phyloP scores from a whole-genome alignment of 441 rosid genomes.

The Aquilaria agallochum region DNA sequence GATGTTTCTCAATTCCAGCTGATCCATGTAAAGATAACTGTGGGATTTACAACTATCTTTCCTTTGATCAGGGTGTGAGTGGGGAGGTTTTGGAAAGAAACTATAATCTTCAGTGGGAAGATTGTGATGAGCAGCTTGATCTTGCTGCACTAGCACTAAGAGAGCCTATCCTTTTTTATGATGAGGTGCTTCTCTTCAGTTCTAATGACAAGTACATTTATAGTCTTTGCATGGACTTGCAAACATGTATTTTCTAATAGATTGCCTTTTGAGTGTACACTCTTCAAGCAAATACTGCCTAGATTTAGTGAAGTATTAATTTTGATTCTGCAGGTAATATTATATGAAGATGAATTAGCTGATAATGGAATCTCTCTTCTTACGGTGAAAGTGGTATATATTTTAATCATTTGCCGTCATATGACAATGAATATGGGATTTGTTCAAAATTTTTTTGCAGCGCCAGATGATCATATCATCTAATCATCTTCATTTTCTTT shows the following conservation, averaged over 20 bases:
- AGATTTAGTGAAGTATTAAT: conserved; percentile 18
- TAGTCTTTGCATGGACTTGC: no score
- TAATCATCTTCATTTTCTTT: conserved; percentile 7
- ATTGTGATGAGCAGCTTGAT: conserved; percentile 72
- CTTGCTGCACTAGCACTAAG: conserved; percentile 65
- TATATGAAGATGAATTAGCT: conserved; percentile 98
- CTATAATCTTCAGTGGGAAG: conserved; percentile 61
- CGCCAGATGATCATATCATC: no score
- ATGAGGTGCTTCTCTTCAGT: conserved; percentile 53
- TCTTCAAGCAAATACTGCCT: conserved; percentile 7
- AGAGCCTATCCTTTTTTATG: conserved; percentile 97
- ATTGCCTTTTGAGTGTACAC: not conserved
- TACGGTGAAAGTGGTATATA: conserved; percentile 94
- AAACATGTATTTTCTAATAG: not conserved
- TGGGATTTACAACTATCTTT: not conserved
- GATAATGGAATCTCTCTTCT: conserved; percentile 94
- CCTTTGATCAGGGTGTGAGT: conserved; percentile 32
- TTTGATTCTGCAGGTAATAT: conserved; percentile 55
- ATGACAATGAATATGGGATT: no score
- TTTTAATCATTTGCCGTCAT: not conserved
- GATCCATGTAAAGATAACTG: no score
- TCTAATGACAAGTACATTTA: not conserved
- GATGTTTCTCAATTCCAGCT: no score
- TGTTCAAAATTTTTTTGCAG: no score
- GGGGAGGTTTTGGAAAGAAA: conserved; percentile 22